Evolutionary conservation across 176 grass and related monocot species (phyloP).

Genomic region (Oryza glaberrima): DNA sequence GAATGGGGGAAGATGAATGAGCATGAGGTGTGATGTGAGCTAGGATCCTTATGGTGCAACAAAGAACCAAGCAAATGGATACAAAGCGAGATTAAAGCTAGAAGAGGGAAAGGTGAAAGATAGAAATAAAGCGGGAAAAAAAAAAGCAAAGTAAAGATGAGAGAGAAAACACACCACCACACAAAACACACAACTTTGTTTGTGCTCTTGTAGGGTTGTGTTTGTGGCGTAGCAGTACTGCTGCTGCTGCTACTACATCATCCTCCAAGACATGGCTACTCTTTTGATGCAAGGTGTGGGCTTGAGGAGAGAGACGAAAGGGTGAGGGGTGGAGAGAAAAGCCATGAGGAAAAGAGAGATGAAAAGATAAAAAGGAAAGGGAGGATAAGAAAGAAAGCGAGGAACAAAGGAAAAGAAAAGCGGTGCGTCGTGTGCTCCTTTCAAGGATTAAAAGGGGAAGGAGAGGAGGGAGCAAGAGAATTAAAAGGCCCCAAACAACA

Average conservation of each 20-base stretch:
- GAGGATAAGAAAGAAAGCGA: slow-evolving; percentile 65
- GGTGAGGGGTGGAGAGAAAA: slow-evolving; percentile 39
- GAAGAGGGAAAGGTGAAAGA: slow-evolving; percentile 46
- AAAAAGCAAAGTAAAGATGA: slow-evolving; percentile 61
- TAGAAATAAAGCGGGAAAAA: slow-evolving; percentile 43
- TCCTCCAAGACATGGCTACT: slow-evolving; percentile 68
- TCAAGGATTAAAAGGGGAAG: slow-evolving; percentile 79
- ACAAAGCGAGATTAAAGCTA: slow-evolving; percentile 72
- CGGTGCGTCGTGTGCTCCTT: slow-evolving; percentile 74
- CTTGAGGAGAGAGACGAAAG: slow-evolving; percentile 20
- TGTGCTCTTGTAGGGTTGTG: slow-evolving; percentile 77
- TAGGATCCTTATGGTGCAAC: slow-evolving; percentile 61
- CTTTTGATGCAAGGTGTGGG: slow-evolving; percentile 68
- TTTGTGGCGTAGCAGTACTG: slow-evolving; percentile 55
- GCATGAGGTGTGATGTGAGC: neutral
- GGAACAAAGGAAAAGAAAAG: slow-evolving; percentile 64
- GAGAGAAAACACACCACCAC: slow-evolving; percentile 70
- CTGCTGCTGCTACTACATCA: slow-evolving; percentile 40
- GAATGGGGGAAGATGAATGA: neutral
- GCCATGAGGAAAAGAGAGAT: slow-evolving; percentile 53
- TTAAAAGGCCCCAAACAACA: slow-evolving; percentile 58
- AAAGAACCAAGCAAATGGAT: slow-evolving; percentile 79
- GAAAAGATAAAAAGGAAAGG: slow-evolving; percentile 56
- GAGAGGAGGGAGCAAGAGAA: slow-evolving; percentile 53
- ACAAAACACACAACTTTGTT: slow-evolving; percentile 64